Evolutionary conservation across 2,329 filamentous ascomycete species (phyloP), one percentile per base, ranked within the genome.

Genomic region (Penicillium sp.): DNA sequence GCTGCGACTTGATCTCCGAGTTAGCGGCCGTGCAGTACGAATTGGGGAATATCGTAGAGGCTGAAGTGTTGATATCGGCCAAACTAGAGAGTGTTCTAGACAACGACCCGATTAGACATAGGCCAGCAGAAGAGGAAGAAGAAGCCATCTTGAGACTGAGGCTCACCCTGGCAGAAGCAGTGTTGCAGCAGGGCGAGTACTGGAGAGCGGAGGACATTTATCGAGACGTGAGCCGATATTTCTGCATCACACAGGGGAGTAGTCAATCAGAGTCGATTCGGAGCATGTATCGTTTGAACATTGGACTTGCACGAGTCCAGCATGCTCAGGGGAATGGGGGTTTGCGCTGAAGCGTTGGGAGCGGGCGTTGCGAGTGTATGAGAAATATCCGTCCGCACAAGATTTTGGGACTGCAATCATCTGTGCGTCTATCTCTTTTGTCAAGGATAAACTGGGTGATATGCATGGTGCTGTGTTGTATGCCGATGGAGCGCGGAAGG

Each of bases 161-260:
- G 16, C 42, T 56, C 20, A 26, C 46, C 16, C 47, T 50, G 30
- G 53, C 53, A 12, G 47, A 56, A 46, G 53, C 53, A 35, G 53
- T 38, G 9, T 35, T 56, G 20, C 47, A 51, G 16, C 53, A 56
- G 28, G 47, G n/a, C 3, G 53, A 56, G 24, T 38, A 56, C 53
- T 56, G 53, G 53, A 40, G 47, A 42, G 47, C 53, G 3, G 18
- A 33, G 16, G 53, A 56, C 26, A 28, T 56, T 2, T 56, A 56
- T 43, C 38, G 47, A 8, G 40, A 46, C 16, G 20, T 56, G n/a
- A 46, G 30, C 8, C 35, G 53, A 26, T 40, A 50, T 33, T 18
- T 51, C 7, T 42, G 46, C 28, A 35, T 38, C 11, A 42, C 47
- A 20, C 35, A 20, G 23, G 8, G 24, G 7, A 26, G 28, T 9